phyloP scores from a whole-genome alignment of 2,329 filamentous ascomycete species.

The Fusarium sarcochroum region DNA sequence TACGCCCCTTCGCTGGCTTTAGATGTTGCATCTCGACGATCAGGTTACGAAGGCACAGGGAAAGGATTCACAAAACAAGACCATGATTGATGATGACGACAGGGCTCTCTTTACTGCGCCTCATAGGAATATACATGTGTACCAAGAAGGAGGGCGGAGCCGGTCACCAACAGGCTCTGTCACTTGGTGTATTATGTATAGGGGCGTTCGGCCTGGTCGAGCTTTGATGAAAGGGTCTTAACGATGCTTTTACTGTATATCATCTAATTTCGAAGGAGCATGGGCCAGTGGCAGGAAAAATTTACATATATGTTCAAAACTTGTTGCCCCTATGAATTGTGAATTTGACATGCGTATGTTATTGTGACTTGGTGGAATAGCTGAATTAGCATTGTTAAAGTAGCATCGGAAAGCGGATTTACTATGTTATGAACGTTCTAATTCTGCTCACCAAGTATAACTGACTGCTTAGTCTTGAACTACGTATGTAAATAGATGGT shows the following conservation, averaged over 20 bases:
- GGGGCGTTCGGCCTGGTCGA: conserved; percentile 33
- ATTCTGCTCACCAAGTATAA: not conserved
- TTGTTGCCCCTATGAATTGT: not conserved
- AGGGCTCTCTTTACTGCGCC: conserved; percentile 18
- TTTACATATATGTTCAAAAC: conserved; percentile 45
- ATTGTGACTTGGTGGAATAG: not conserved
- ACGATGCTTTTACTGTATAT: conserved; percentile 48
- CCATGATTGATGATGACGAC: conserved; percentile 42
- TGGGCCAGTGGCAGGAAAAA: conserved; percentile 44
- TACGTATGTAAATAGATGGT: not conserved
- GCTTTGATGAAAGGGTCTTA: conserved; percentile 40
- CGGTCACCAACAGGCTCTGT: conserved; percentile 21
- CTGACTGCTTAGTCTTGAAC: conserved; percentile 5
- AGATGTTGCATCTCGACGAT: conserved; percentile 37
- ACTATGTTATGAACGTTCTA: not conserved
- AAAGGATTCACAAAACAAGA: conserved; percentile 33
- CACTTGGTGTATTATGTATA: conserved; percentile 32
- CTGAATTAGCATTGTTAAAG: too few relatives aligned
- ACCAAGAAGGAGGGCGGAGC: conserved; percentile 18
- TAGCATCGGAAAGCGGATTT: not conserved
- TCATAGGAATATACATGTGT: conserved; percentile 32
- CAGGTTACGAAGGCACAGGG: conserved; percentile 25
- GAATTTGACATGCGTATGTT: not conserved
- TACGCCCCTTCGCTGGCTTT: conserved; percentile 38
- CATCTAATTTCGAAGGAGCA: conserved; percentile 49